Evolutionary conservation across 805 yeast genomes (phyloP).

Genomic region (Cyberlindnera suaveolens): DNA sequence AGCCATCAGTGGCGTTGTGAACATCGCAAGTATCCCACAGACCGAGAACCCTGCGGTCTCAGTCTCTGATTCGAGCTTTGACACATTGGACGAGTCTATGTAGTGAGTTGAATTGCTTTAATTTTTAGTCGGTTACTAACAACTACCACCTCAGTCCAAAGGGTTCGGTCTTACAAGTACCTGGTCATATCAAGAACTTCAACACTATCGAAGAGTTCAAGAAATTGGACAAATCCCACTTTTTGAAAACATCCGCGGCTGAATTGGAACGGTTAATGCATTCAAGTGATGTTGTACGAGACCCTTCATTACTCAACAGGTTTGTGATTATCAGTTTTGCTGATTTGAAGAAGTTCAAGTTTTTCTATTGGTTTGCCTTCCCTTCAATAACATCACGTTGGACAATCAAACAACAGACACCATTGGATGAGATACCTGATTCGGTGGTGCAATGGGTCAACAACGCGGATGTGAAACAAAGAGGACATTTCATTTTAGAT

Average conservation of each 20-base stretch:
- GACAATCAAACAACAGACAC: constrained; percentile 21
- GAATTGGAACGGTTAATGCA: constrained; percentile 25
- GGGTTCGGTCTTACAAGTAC: constrained; percentile 17
- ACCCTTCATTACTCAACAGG: constrained; percentile 35
- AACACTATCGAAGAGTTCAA: constrained; percentile 89
- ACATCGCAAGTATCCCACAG: constrained; percentile 23
- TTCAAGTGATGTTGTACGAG: constrained; percentile 28
- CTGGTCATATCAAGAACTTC: constrained; percentile 49
- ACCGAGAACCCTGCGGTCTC: constrained; percentile 27
- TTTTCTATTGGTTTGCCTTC: constrained; percentile 84
- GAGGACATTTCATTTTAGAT: constrained; percentile 25
- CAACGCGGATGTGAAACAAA: constrained; percentile 11
- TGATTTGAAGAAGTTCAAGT: constrained; percentile 83
- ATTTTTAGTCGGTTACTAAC: not conserved
- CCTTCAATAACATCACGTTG: constrained; percentile 60
- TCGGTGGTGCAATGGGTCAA: constrained; percentile 10
- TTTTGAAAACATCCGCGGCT: constrained; percentile 40
- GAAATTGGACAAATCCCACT: constrained; percentile 50
- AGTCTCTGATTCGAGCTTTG: constrained; percentile 27
- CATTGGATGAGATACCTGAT: constrained; percentile 7
- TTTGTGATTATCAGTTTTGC: constrained; percentile 65
- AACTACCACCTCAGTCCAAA: constrained; percentile 9
- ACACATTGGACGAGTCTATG: constrained; percentile 3
- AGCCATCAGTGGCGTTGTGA: constrained; percentile 23
- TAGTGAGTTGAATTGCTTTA: constrained; percentile 5